A percentile compares a stretch with the other conserved stretches of the same genome.
Conservation (phyloP, 352 stramenopile genomes). For the Poterioochromonas sp. region DNA sequence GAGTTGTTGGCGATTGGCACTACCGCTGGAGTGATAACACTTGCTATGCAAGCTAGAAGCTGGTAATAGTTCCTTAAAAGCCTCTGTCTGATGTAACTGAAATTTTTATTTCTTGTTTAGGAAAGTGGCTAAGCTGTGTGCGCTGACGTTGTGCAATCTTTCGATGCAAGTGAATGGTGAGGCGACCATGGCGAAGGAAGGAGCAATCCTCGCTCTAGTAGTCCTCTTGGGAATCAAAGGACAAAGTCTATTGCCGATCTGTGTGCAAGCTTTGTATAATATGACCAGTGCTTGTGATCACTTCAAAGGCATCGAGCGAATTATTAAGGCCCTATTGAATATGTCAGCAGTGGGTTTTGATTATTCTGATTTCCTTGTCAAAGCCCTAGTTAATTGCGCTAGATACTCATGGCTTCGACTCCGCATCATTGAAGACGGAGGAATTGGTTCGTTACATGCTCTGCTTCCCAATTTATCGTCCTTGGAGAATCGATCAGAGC, state of each 20-base stretch:
- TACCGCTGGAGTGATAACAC: constrained; percentile 7
- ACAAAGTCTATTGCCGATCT: constrained; percentile 19
- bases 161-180: constrained; percentile 30
- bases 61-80: constrained; percentile 22
- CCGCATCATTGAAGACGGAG: constrained; percentile 29
- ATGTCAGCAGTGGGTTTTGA: background rate
- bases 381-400: constrained; percentile 18
- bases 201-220: background rate
- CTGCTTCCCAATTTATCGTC: background rate
- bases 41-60: background rate
- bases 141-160: constrained; percentile 28
- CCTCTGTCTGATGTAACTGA: constrained; percentile 7
- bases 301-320: constrained; percentile 33
- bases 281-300: background rate
- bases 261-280: constrained; percentile 31
- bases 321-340: constrained; percentile 28
- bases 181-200: constrained; percentile 22
- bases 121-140: constrained; percentile 29
- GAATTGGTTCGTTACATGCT: background rate
- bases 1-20: constrained; percentile 11
- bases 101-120: constrained; percentile 23
- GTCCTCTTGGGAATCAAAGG: background rate
- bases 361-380: background rate
- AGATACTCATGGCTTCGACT: constrained; percentile 20
- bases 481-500: background rate